These are phyloP conservation scores for Gastrolobium bilobum DNA, from an alignment of 306 rosid species.

Conservation along the genomic window DNA sequence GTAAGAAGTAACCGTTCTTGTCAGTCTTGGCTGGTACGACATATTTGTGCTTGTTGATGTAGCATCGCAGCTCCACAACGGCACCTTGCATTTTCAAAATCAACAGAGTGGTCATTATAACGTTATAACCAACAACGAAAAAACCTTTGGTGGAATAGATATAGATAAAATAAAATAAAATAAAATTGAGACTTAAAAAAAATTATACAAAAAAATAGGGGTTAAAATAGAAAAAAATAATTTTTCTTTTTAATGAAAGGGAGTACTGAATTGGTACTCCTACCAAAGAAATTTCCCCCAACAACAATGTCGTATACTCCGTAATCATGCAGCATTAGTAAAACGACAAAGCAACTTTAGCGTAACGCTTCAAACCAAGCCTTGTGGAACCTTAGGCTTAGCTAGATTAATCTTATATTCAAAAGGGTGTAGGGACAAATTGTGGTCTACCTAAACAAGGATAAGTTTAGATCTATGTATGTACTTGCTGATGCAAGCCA, in stretches of 20 bases:
- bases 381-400: too few species aligned
- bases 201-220: too few species aligned
- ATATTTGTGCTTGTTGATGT: slow-evolving; percentile 66
- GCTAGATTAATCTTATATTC: too few species aligned
- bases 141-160: too few species aligned
- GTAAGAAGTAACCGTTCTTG: too few species aligned
- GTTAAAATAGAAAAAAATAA: too few species aligned
- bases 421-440: neutral
- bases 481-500: too few species aligned
- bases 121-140: slow-evolving; percentile 31
- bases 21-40: neutral
- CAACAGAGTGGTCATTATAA: slow-evolving; percentile 2
- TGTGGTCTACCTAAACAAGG: neutral
- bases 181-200: too few species aligned
- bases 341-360: slow-evolving; percentile 47
- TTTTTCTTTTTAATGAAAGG: too few species aligned
- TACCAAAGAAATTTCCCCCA: too few species aligned
- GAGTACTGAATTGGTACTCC: too few species aligned
- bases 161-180: too few species aligned
- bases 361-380: neutral
- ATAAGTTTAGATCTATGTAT: neutral
- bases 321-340: slow-evolving; percentile 39
- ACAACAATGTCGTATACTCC: neutral
- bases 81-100: slow-evolving; percentile 64
- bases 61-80: slow-evolving; percentile 73